phyloP scores from a whole-genome alignment of 2,329 filamentous ascomycete species.

The Fusarium camptoceras region DNA sequence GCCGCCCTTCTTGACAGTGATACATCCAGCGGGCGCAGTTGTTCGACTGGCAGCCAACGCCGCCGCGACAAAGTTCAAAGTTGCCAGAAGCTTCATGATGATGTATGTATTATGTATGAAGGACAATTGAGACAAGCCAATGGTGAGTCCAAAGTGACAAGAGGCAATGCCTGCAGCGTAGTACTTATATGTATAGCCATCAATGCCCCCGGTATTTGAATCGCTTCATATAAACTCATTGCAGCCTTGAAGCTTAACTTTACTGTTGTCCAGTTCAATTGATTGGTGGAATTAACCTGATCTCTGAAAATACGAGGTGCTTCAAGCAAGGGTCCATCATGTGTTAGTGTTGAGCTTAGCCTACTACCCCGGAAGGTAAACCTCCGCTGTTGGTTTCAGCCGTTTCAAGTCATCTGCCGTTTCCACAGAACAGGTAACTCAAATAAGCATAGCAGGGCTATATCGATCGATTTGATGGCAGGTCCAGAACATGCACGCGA shows the following conservation, averaged over 20 bases:
- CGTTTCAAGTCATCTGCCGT: constrained; percentile 21
- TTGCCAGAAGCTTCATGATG: constrained; percentile 37
- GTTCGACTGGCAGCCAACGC: constrained; percentile 51
- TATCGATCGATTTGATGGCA: background rate
- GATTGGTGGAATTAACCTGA: constrained; percentile 35
- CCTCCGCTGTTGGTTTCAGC: constrained; percentile 34
- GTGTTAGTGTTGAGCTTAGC: background rate
- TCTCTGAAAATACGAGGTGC: background rate
- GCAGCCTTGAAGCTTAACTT: background rate
- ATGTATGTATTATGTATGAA: background rate
- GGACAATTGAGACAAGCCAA: background rate
- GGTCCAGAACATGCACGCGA: background rate
- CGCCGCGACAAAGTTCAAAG: constrained; percentile 29
- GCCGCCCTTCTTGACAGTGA: constrained; percentile 60
- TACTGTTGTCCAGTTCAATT: background rate
- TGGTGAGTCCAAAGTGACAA: background rate
- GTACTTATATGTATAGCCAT: constrained; percentile 11
- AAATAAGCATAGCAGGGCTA: constrained; percentile 4
- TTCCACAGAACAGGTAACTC: background rate
- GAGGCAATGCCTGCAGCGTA: background rate
- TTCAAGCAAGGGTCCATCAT: background rate
- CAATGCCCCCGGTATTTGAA: background rate
- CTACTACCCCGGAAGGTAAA: constrained; percentile 9
- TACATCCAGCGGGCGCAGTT: constrained; percentile 60
- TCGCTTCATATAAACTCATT: background rate